Base-by-base conservation (phyloP, 2,329 filamentous ascomycete species). In the Xylaria sp. region DNA sequence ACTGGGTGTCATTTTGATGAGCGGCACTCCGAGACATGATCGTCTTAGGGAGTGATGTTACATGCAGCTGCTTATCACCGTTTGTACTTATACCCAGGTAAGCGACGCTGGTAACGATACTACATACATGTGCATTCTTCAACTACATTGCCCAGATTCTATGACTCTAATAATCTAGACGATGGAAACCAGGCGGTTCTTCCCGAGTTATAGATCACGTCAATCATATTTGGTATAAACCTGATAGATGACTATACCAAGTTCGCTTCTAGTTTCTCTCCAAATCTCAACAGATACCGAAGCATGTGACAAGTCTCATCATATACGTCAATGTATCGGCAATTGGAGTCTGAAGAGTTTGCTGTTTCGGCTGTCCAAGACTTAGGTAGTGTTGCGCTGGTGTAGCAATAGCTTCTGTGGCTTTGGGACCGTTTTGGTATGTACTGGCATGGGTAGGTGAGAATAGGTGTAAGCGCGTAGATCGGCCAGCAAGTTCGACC, bases 211-310 rank as follows among this genome's bases (percentile, higher is more conserved):
- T 65, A 40, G 57, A 6, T n/a, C 32, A 10, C 44, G 32, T 55
- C 37, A 42, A 61, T 54, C 37, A 55, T 55, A 55, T 48, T 48
- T 10, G 40, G n/a, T 42, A 40, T 18, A 23, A 21, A 62, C 12
- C 37, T 53, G 40, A 37, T 37, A 62, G 63, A 63, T 69, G 62
- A 63, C 63, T 66, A 55, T 65, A 32, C 58, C 53, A 29, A 50
- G 58, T 10, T 25, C 21, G 23, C 40, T 29, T 32, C 25, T 62
- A 37, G 48, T 55, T 32, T 8, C 44, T 48, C 37, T 13, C 40
- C 42, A 65, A 40, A 57, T 16, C 13, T 40, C 55, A 54, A 25
- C 37, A 13, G 29, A n/a, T 18, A 48, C 42, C 6, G 27, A 12
- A 35, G 35, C 12, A 25, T 32, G 25, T 50, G 50, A 50, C 21